Conservation (phyloP, 768 basidiomycete genomes). For the Phanerochaete carnosa region DNA sequence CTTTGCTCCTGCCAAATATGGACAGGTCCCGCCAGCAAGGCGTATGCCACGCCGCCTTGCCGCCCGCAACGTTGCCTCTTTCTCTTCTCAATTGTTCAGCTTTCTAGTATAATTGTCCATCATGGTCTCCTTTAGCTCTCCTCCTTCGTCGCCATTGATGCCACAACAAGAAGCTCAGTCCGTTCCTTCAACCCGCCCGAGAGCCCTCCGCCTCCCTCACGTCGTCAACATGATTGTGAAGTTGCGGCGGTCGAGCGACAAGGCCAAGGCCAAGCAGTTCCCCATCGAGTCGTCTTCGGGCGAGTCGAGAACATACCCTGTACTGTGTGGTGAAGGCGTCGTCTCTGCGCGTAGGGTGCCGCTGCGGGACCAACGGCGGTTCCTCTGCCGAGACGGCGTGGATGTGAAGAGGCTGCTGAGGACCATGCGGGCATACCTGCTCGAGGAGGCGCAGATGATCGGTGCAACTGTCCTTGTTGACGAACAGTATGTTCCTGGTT, state of each 20-base stretch:
- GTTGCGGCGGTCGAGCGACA: constrained; percentile 39
- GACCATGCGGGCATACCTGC: constrained; percentile 46
- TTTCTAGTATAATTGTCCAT: not conserved
- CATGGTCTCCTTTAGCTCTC: constrained; percentile 19
- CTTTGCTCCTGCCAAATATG: constrained; percentile 6
- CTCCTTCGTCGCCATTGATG: constrained; percentile 25
- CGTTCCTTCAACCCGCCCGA: constrained; percentile 6
- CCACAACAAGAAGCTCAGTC: not conserved
- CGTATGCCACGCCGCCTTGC: constrained; percentile 6
- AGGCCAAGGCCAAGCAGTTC: constrained; percentile 18
- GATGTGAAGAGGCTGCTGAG: constrained; percentile 56
- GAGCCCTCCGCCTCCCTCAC: constrained; percentile 22
- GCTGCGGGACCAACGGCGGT: constrained; percentile 40
- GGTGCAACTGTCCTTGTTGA: constrained; percentile 65
- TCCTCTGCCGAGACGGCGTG: constrained; percentile 60
- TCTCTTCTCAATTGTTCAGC: not conserved
- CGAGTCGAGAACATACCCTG: constrained; percentile 33
- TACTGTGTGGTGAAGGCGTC: constrained; percentile 25
- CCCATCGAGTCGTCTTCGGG: constrained; percentile 37
- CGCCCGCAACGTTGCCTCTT: constrained; percentile 5
- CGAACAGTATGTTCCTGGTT: constrained; percentile 52
- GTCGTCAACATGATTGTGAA: constrained; percentile 56
- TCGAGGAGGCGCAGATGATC: constrained; percentile 44
- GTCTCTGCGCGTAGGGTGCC: constrained; percentile 30
- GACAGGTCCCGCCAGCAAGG: constrained; percentile 2